A percentile compares a stretch with the other conserved stretches of the same genome.
Conservation (phyloP, 495 filamentous ascomycete genomes). For the Aspergillus haitiensis region DNA sequence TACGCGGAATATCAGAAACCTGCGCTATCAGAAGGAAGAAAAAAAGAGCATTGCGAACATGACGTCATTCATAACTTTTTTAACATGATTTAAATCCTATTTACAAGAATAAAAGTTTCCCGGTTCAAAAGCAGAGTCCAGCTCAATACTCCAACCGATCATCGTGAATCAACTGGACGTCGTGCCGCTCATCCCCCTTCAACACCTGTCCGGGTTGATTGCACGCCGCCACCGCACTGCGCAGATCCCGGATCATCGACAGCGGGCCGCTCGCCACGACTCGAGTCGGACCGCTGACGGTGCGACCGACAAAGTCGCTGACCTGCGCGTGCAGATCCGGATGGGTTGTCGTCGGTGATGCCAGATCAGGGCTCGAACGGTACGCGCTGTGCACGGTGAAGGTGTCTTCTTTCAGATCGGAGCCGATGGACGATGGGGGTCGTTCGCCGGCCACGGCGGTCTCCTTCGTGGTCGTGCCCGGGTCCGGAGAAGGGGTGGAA, state of each 20-base stretch:
- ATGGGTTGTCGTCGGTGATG: conserved; percentile 18
- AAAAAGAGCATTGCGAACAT: no score
- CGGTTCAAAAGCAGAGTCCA: no score
- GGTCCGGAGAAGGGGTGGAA: not conserved
- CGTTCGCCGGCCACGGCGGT: not conserved
- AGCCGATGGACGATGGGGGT: not conserved
- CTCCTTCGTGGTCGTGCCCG: conserved; percentile 18
- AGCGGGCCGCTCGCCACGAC: conserved; percentile 65
- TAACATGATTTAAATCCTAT: no score
- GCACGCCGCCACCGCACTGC: conserved; percentile 51
- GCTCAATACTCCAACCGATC: conserved; percentile 34
- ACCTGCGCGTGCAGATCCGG: conserved; percentile 32
- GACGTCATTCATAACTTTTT: no score
- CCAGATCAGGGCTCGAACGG: not conserved
- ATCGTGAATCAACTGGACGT: conserved; percentile 60
- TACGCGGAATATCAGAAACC: no score
- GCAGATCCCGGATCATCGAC: conserved; percentile 56
- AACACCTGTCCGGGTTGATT: conserved; percentile 54
- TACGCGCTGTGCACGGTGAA: conserved; percentile 16
- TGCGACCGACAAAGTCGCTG: conserved; percentile 30
- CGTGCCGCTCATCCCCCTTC: conserved; percentile 54
- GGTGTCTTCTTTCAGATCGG: conserved; percentile 9
- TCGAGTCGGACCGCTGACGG: conserved; percentile 44
- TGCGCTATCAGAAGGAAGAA: no score
- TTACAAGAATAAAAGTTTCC: no score